Evolutionary conservation across 2,329 filamentous ascomycete species (phyloP).

Genomic region (Colletotrichum echinochloae): DNA sequence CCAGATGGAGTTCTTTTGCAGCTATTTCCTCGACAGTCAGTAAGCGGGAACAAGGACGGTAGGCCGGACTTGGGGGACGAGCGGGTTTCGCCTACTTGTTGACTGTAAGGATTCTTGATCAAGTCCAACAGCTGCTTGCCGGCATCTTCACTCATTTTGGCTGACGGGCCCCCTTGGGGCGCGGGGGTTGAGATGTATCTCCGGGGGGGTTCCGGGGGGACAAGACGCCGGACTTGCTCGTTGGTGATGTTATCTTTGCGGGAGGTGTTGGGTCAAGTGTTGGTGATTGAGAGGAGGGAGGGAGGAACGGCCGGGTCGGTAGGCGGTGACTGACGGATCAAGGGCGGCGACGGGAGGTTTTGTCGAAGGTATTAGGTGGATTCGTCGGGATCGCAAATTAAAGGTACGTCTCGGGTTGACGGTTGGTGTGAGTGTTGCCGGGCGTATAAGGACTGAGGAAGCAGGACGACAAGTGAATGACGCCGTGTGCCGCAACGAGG

Average conservation of each 20-base stretch:
- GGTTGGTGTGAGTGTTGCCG: background rate
- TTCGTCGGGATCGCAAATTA: constrained; percentile 2
- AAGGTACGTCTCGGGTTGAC: constrained; percentile 2
- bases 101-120: constrained; percentile 63
- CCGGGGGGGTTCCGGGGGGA: background rate
- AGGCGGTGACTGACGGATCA: background rate
- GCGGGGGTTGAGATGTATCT: constrained; percentile 24
- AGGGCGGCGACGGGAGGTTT: background rate
- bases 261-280: background rate
- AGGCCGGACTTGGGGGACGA: too few relatives aligned
- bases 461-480: constrained; percentile 4
- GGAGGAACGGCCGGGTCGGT: background rate
- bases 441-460: constrained; percentile 22
- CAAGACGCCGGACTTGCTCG: constrained; percentile 4
- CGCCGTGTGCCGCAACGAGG: constrained; percentile 18
- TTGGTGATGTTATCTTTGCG: constrained; percentile 30
- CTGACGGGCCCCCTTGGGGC: constrained; percentile 33
- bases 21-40: constrained; percentile 46
- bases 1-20: constrained; percentile 72
- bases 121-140: constrained; percentile 61
- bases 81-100: constrained; percentile 52
- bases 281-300: background rate
- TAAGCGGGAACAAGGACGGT: background rate
- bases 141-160: constrained; percentile 45
- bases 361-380: constrained; percentile 1